Evolutionary conservation across 2,329 filamentous ascomycete species (phyloP).

Genomic region (Penicillium sp.): DNA sequence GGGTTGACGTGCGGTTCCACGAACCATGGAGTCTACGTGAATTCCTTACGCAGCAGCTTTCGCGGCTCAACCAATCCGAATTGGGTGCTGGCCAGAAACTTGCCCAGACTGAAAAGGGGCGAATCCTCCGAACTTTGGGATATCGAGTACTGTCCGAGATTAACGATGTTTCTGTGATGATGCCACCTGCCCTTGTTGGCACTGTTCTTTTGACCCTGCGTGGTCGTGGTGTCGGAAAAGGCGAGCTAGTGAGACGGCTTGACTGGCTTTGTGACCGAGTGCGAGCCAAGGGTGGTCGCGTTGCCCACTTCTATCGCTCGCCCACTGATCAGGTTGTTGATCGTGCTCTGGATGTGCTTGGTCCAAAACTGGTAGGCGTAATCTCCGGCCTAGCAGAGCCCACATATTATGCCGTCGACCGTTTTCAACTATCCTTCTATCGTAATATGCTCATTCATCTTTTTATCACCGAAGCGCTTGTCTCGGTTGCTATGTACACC

Average conservation of each 20-base stretch:
- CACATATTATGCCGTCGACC: conserved; percentile 92
- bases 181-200: conserved; percentile 95
- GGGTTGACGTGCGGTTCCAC: conserved; percentile 94
- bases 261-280: conserved; percentile 88
- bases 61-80: conserved; percentile 52
- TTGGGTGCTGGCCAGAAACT: conserved; percentile 43
- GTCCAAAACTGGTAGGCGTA: conserved; percentile 82
- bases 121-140: conserved; percentile 81
- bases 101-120: conserved; percentile 63
- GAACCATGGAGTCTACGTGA: conserved; percentile 89
- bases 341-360: conserved; percentile 87
- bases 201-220: conserved; percentile 90
- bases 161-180: conserved; percentile 93
- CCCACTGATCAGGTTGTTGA: conserved; percentile 83
- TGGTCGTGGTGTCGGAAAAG: conserved; percentile 86
- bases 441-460: conserved; percentile 99
- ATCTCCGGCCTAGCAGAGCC: conserved; percentile 82
- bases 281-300: conserved; percentile 81
- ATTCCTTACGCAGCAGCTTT: conserved; percentile 79
- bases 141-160: conserved; percentile 94
- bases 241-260: conserved; percentile 81
- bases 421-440: conserved; percentile 97
- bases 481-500: conserved; percentile 88
- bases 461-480: conserved; percentile 90
- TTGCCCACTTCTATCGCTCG: conserved; percentile 87